Conservation (phyloP, 441 rosid species). For the Breynia disticha region DNA sequence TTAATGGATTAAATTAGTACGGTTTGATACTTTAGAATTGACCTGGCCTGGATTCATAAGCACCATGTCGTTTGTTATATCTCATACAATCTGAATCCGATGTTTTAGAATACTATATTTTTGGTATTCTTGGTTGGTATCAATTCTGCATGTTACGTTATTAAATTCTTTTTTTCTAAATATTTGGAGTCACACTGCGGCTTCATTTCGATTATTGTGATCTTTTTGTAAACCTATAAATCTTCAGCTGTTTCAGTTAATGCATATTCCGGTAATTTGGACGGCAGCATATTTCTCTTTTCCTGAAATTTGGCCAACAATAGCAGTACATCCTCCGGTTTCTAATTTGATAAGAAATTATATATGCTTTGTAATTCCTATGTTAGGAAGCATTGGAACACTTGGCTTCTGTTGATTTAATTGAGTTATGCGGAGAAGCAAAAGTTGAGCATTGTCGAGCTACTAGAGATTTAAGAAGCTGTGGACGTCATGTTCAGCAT, state of each 20-base stretch:
- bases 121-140: slow-evolving; percentile 1
- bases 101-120: not conserved
- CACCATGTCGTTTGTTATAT: not conserved
- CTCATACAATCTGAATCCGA: not conserved
- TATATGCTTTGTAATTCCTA: slow-evolving; percentile 12
- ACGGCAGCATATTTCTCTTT: not conserved
- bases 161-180: not conserved
- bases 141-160: not conserved
- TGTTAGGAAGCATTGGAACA: slow-evolving; percentile 82
- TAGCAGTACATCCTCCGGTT: no score
- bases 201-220: not conserved
- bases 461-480: slow-evolving; percentile 76
- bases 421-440: slow-evolving; percentile 69
- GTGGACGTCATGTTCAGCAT: slow-evolving; percentile 62
- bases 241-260: not conserved
- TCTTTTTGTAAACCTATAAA: not conserved
- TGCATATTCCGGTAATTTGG: not conserved
- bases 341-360: not conserved
- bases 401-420: slow-evolving; percentile 64
- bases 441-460: slow-evolving; percentile 86
- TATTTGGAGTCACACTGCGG: not conserved
- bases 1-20: not conserved
- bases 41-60: not conserved
- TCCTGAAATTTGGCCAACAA: not conserved
- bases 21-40: not conserved